Evolutionary conservation across 2,329 filamentous ascomycete genomes (phyloP).

Genomic region (Phialemonium atrogriseum): DNA sequence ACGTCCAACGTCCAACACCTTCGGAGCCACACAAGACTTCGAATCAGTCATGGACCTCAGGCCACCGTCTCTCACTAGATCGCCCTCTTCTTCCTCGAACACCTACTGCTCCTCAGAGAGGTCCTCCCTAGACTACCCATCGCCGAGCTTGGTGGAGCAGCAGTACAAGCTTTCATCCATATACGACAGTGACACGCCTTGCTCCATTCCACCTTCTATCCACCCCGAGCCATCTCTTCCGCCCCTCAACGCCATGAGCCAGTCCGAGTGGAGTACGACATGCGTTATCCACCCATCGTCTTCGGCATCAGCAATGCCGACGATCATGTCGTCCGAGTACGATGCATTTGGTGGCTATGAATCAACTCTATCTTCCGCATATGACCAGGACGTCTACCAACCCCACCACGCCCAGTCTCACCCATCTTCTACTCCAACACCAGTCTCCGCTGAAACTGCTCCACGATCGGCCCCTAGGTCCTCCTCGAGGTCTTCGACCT

Average conservation of each 20-base stretch:
- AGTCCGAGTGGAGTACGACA: conserved; percentile 34
- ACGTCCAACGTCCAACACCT: too few species aligned
- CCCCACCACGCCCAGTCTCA: conserved; percentile 12
- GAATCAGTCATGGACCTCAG: conserved; percentile 38
- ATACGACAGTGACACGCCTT: conserved; percentile 29
- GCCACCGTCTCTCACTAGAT: conserved; percentile 37
- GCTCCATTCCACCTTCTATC: conserved; percentile 27
- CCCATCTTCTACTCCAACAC: conserved; percentile 19
- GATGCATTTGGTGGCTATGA: conserved; percentile 42
- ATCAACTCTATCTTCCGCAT: conserved; percentile 22
- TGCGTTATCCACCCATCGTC: conserved; percentile 29
- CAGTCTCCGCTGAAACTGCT: conserved; percentile 10
- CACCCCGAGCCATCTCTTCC: conserved; percentile 27
- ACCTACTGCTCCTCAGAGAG: conserved; percentile 34
- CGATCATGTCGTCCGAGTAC: conserved; percentile 41
- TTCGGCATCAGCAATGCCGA: conserved; percentile 32
- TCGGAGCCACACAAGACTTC: too few species aligned
- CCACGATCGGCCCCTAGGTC: conserved; percentile 21
- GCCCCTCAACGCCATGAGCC: conserved; percentile 30
- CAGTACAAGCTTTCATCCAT: conserved; percentile 34
- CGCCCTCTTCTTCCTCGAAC: conserved; percentile 32
- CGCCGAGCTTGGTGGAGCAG: conserved; percentile 33
- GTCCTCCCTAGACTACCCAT: conserved; percentile 35
- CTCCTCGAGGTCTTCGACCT: conserved; percentile 20
- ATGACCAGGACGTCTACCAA: conserved; percentile 38